These are phyloP conservation scores for Pseudoscleropodium purum DNA, from an alignment of 225 moss, liverwort and hornwort species.

Conservation along the genomic window DNA sequence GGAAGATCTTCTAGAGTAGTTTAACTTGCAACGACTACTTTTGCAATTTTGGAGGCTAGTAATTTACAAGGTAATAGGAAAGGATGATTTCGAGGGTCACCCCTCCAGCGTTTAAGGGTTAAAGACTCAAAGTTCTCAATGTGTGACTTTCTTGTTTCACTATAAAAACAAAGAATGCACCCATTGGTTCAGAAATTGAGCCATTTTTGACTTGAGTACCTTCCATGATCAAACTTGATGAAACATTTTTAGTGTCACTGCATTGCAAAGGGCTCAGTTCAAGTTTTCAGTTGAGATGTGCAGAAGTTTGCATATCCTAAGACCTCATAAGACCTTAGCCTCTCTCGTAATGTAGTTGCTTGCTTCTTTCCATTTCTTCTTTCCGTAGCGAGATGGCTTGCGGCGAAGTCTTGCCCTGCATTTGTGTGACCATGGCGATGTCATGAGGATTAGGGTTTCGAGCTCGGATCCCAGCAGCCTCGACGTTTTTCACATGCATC, in stretches of 20 bases:
- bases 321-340: background rate
- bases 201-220: background rate
- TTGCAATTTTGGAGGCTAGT: no score
- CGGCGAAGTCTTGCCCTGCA: background rate
- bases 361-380: background rate
- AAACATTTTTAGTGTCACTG: background rate
- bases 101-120: no score
- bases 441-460: background rate
- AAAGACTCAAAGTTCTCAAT: rapidly evolving
- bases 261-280: background rate
- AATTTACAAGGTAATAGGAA: no score
- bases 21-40: no score
- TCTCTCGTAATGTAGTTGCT: background rate
- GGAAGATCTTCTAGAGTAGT: no score
- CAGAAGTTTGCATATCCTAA: background rate
- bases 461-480: background rate
- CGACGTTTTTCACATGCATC: background rate
- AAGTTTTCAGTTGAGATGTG: background rate
- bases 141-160: background rate
- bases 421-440: background rate
- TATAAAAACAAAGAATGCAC: background rate
- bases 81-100: no score
- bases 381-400: background rate
- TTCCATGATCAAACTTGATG: background rate
- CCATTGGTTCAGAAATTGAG: background rate